These are phyloP conservation scores for Populus trichocarpa DNA, from an alignment of 441 rosid genomes.

Conservation along the genomic window DNA sequence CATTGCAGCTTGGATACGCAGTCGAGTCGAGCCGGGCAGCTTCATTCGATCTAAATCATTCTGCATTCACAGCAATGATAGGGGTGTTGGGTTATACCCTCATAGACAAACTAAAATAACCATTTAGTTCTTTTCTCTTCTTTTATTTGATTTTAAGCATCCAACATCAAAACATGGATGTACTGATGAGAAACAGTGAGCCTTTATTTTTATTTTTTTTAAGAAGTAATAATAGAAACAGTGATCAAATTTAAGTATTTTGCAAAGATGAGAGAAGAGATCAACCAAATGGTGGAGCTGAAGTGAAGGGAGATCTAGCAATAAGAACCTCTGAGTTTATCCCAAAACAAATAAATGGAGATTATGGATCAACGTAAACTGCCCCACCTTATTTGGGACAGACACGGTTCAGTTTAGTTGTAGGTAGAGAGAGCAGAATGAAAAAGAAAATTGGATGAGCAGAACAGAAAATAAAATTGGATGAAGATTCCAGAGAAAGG, in stretches of 20 bases:
- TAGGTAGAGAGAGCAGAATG: not conserved
- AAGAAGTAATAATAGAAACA: not conserved
- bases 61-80: slow-evolving; percentile 44
- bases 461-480: not conserved
- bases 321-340: not conserved
- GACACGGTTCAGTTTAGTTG: not conserved
- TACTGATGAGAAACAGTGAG: not conserved
- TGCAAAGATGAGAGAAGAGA: not conserved
- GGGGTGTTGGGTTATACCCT: not conserved
- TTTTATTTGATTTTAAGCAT: not conserved
- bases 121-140: not conserved
- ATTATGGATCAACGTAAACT: not conserved
- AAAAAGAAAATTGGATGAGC: too few relatives aligned
- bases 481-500: not conserved
- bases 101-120: not conserved
- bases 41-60: slow-evolving; percentile 88
- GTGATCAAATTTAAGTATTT: not conserved
- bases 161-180: not conserved
- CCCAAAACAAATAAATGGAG: not conserved
- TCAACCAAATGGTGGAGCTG: not conserved
- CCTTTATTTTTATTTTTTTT: not conserved
- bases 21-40: slow-evolving; percentile 75
- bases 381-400: not conserved
- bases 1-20: slow-evolving; percentile 98
- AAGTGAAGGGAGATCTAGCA: not conserved